Evolutionary conservation across 2,329 filamentous ascomycete genomes (phyloP), one percentile per base, ranked within the genome.

Genomic region (Grosmannia penicillata): DNA sequence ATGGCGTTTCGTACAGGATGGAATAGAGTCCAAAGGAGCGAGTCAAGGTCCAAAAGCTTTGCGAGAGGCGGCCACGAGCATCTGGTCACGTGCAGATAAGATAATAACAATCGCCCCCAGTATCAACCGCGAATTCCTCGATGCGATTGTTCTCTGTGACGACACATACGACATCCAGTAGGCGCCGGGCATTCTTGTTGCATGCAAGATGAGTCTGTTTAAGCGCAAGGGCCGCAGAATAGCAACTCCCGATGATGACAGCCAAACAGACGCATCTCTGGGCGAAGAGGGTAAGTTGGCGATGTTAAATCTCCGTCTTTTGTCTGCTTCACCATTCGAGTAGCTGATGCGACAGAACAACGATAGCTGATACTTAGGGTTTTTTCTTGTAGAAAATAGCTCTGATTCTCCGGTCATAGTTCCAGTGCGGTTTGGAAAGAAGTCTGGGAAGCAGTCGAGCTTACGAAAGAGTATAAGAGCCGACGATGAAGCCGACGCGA

Each of bases 171-270:
- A n/a, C n/a, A n/a, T n/a, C n/a, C n/a, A n/a, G n/a, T n/a, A n/a
- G n/a, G n/a, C n/a, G n/a, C n/a, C n/a, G n/a, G n/a, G n/a, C n/a
- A n/a, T n/a, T n/a, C n/a, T n/a, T n/a, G n/a, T n/a, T n/a, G n/a
- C n/a, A n/a, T n/a, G n/a, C 18, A 44, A 69, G 11, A 74, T 74
- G 69, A 69, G 62, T 46, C 58, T 67, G 6, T 77, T 78, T 41
- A 78, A 73, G 50, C 61, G 73, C 46, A 86, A 91, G 49, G 77
- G 82, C 33, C 79, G 82, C 47, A 81, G 86, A 51, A 82, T 94
- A 48, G 79, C 75, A 33, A 65, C 74, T 0, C 66, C 74, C 30
- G 81, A 84, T 32, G 74, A 78, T 11, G 75, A 82, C 4, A 78
- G 77, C 2, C 61, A 63, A 37, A 45, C 37, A 5, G 42, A 45